Base-by-base conservation (phyloP, 257 asterid genomes). In the Forsythia suspensa region DNA sequence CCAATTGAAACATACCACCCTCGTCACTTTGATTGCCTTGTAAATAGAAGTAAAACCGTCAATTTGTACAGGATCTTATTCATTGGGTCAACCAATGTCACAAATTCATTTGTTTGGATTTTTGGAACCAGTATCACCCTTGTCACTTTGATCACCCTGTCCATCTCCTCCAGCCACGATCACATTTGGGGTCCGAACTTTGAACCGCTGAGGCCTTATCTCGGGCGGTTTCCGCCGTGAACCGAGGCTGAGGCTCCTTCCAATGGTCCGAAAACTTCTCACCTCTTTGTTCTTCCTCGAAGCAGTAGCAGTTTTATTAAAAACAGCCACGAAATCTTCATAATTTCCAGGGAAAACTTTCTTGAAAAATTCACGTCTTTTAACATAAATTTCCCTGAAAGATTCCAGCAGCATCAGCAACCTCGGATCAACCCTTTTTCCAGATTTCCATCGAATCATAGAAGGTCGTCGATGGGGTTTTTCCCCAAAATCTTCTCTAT, bases 391-490 rank as follows among this genome's bases (percentile, higher is more conserved):
- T 76, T 89, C 91, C 66, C 77, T 84, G 67, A 86, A 85, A 0
- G 84, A 59, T 37, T 90, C 94, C 41, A 92, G 68, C 21, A 88
- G 18, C 20, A 59, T 63, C 20, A 87, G 43, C 29, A 89, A 29
- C 83, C 82, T 82, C 8, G 85, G 85, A 46, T 92, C 92, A 29
- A 90, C 83, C 7, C 65, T 59, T 39, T 86, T 83, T 3, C 92
- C 92, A 1, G 92, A 88, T n/a, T 90, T 89, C 94, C 91, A 90
- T 70, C 89, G 76, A 20, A 86, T 67, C 55, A 82, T 67, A 21
- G 0, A 72, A 16, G 74, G 55, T 75, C 77, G 55, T 75, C 77
- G 76, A 12, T 79, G 46, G 5, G 67, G 77, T 8, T 76, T 77
- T 21, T 78, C 74, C 3, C 80, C 21, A 41, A 78, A 74, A 6